Evolutionary conservation across 805 yeast genomes (phyloP).

Genomic region (Candida maltosa): DNA sequence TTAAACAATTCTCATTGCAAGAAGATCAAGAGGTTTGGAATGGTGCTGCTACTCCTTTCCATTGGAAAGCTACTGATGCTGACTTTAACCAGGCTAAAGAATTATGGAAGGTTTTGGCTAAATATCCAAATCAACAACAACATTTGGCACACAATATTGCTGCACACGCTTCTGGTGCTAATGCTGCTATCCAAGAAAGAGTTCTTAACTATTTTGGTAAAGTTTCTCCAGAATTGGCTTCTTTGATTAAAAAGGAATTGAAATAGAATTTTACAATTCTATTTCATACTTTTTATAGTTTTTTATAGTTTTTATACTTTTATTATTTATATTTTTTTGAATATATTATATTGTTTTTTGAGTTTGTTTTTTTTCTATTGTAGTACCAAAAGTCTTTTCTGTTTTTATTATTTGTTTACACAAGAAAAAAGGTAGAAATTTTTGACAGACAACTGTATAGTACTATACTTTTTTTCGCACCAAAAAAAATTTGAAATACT

Average conservation of each 20-base stretch:
- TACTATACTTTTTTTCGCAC: too few species aligned
- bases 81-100: constrained; percentile 78
- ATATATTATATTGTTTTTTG: too few species aligned
- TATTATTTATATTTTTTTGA: not conserved
- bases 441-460: too few species aligned
- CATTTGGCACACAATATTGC: constrained; percentile 83
- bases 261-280: too few species aligned
- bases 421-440: too few species aligned
- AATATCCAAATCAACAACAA: constrained; percentile 77
- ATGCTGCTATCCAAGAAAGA: constrained; percentile 71
- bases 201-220: constrained; percentile 74
- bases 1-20: constrained; percentile 45
- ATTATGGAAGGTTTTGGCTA: constrained; percentile 76
- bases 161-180: constrained; percentile 67
- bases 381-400: too few species aligned
- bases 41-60: constrained; percentile 81
- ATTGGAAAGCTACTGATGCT: constrained; percentile 74
- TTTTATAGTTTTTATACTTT: not conserved
- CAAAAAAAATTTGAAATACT: too few species aligned
- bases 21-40: constrained; percentile 77
- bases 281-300: not conserved
- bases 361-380: too few species aligned
- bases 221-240: constrained; percentile 69
- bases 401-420: too few species aligned
- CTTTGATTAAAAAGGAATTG: constrained; percentile 64